Percentiles rank a stretch among this genome's conserved stretches.
Evolutionary conservation across 2,329 filamentous ascomycete species (phyloP).

Genomic region (Cyphellophora attinorum): DNA sequence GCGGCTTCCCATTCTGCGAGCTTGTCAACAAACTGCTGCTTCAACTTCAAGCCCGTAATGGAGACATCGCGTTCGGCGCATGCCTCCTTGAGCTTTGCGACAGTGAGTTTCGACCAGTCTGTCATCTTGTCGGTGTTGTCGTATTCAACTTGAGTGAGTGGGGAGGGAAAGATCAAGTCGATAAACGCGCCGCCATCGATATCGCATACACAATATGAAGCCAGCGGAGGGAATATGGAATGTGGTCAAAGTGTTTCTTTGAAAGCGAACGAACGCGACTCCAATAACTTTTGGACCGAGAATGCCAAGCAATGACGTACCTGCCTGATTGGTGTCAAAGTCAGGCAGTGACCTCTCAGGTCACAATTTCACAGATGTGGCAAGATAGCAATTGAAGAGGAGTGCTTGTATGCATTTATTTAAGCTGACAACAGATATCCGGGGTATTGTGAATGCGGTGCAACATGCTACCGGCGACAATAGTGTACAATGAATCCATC

Average conservation of each 20-base stretch:
- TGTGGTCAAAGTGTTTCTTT: not conserved
- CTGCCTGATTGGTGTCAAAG: too few relatives aligned
- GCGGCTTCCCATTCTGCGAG: conserved; percentile 34
- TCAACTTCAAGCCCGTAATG: conserved; percentile 60
- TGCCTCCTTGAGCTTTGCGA: conserved; percentile 65
- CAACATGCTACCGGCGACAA: conserved; percentile 13
- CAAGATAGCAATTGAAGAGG: too few relatives aligned
- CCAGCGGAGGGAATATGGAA: not conserved
- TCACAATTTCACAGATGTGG: too few relatives aligned
- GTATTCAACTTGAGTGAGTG: too few relatives aligned
- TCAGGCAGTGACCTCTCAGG: too few relatives aligned
- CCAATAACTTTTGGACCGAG: too few relatives aligned
- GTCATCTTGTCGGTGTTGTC: too few relatives aligned
- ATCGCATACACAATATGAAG: not conserved
- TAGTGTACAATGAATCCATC: conserved; percentile 11
- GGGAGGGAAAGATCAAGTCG: too few relatives aligned
- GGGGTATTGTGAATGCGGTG: conserved; percentile 16
- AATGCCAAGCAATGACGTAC: too few relatives aligned
- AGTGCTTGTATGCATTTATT: too few relatives aligned
- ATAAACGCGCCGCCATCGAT: not conserved
- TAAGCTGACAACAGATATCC: too few relatives aligned
- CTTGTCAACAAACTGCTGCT: conserved; percentile 54
- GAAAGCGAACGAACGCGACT: too few relatives aligned
- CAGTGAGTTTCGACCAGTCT: conserved; percentile 55
- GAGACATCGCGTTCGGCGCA: conserved; percentile 62